These are phyloP conservation scores for Infundibulicybe gibba DNA, from an alignment of 768 basidiomycete species.

Conservation along the genomic window DNA sequence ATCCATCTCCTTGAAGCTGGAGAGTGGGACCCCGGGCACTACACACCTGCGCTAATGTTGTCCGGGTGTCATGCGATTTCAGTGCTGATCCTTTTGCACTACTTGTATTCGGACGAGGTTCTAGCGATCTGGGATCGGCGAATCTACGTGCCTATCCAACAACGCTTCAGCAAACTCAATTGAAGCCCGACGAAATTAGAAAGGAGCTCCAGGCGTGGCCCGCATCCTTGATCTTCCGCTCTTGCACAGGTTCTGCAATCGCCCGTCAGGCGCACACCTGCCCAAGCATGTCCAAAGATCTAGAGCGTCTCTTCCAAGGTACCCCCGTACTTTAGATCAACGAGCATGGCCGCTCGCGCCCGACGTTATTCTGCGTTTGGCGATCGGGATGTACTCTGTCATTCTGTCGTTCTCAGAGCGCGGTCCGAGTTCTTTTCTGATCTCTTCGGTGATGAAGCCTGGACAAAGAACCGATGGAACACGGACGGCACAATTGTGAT, in stretches of 20 bases:
- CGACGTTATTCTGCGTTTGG: slow-evolving; percentile 72
- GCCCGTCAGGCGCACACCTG: slow-evolving; percentile 52
- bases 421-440: slow-evolving; percentile 80
- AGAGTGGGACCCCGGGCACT: background rate
- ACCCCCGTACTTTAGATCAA: background rate
- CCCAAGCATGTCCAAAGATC: slow-evolving; percentile 46
- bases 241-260: slow-evolving; percentile 56
- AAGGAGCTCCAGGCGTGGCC: slow-evolving; percentile 59
- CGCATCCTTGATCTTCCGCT: slow-evolving; percentile 53
- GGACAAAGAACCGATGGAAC: slow-evolving; percentile 67
- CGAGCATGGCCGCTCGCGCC: slow-evolving; percentile 32
- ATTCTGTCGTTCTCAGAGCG: slow-evolving; percentile 77
- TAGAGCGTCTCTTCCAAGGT: slow-evolving; percentile 47
- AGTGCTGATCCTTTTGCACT: slow-evolving; percentile 72
- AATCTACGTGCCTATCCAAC: slow-evolving; percentile 41
- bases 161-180: slow-evolving; percentile 31
- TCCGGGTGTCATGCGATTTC: slow-evolving; percentile 60
- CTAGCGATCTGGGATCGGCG: slow-evolving; percentile 84
- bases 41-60: slow-evolving; percentile 32
- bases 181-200: slow-evolving; percentile 49
- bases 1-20: slow-evolving; percentile 26
- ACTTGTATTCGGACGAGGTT: slow-evolving; percentile 85
- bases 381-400: slow-evolving; percentile 57
- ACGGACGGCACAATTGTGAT: slow-evolving; percentile 52
- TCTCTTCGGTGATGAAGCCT: slow-evolving; percentile 80